A percentile compares a stretch with the other conserved stretches of the same genome.
phyloP scores from a whole-genome alignment of 345 rosid genomes.

The Chamaenerion angustifolium region DNA sequence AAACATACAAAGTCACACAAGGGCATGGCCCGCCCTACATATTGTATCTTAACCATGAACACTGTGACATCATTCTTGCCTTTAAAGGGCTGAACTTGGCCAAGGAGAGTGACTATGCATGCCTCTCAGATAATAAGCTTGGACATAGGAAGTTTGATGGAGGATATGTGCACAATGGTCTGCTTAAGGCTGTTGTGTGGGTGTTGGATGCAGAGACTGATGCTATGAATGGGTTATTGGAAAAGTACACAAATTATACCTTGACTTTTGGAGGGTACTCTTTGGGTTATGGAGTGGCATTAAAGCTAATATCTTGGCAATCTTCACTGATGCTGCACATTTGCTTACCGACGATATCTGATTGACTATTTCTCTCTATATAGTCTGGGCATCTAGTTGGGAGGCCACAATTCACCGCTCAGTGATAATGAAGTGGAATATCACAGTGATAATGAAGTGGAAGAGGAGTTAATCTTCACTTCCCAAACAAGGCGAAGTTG shows the following conservation, averaged over 20 bases:
- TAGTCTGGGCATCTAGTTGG: constrained; percentile 62
- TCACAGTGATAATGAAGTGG: constrained; percentile 10
- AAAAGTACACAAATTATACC: constrained; percentile 57
- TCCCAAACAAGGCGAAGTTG: constrained; percentile 18
- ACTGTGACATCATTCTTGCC: constrained; percentile 62
- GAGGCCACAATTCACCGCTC: constrained; percentile 54
- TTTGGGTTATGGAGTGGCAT: constrained; percentile 92
- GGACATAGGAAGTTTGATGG: constrained; percentile 75
- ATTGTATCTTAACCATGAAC: constrained; percentile 64
- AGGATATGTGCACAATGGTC: constrained; percentile 91
- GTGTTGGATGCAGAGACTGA: constrained; percentile 70
- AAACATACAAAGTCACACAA: constrained; percentile 54
- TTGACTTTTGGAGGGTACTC: constrained; percentile 89
- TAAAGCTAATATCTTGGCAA: too few relatives aligned
- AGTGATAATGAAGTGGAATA: too few relatives aligned
- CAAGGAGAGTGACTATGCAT: constrained; percentile 73
- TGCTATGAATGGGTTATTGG: constrained; percentile 46
- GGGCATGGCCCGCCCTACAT: constrained; percentile 76
- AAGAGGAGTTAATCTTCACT: constrained; percentile 10
- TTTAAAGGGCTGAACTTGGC: constrained; percentile 80
- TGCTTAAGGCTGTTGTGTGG: constrained; percentile 78
- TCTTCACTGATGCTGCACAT: constrained; percentile 63
- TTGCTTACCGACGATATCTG: constrained; percentile 55
- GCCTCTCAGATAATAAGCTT: constrained; percentile 73
- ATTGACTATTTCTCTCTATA: constrained; percentile 47